Percentiles rank a stretch among this genome's conserved stretches.
phyloP scores from a whole-genome alignment of 1,284 basidiomycete genomes.

The Melampsora larici-populina region DNA sequence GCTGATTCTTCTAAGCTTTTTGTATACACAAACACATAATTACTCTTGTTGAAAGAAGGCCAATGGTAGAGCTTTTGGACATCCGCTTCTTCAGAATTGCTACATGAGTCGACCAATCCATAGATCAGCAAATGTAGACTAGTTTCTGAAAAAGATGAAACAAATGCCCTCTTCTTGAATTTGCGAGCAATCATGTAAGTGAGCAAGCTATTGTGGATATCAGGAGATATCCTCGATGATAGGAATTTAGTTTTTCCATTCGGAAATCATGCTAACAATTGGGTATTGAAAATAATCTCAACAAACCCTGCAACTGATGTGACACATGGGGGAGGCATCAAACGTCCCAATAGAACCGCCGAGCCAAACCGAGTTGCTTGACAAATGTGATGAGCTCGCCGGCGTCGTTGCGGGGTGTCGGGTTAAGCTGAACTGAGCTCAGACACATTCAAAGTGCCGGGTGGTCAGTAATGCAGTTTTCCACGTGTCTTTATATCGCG shows the following conservation, averaged over 20 bases:
- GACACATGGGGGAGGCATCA: constrained; percentile 74
- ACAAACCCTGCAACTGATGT: constrained; percentile 70
- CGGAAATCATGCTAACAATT: neutral
- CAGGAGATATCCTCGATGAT: no score
- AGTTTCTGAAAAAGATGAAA: neutral
- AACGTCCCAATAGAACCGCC: constrained; percentile 86
- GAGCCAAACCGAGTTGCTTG: constrained; percentile 81
- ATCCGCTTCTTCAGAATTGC: no score
- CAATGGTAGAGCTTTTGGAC: no score
- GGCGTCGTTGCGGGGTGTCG: constrained; percentile 90
- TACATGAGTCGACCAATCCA: no score
- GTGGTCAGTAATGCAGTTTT: constrained; percentile 57
- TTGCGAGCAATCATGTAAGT: neutral
- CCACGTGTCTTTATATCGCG: neutral
- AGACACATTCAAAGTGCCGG: no score
- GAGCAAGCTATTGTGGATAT: neutral
- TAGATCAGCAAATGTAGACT: neutral
- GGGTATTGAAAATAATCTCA: constrained; percentile 51
- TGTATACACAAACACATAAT: no score
- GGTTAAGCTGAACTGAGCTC: no score
- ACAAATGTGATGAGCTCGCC: constrained; percentile 69
- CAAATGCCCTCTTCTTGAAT: neutral
- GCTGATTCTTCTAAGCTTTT: no score
- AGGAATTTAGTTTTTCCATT: no score
- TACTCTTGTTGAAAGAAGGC: no score